Evolutionary conservation across 768 basidiomycete genomes (phyloP), one percentile per base, ranked within the genome.

Genomic region (Mrakia frigida): DNA sequence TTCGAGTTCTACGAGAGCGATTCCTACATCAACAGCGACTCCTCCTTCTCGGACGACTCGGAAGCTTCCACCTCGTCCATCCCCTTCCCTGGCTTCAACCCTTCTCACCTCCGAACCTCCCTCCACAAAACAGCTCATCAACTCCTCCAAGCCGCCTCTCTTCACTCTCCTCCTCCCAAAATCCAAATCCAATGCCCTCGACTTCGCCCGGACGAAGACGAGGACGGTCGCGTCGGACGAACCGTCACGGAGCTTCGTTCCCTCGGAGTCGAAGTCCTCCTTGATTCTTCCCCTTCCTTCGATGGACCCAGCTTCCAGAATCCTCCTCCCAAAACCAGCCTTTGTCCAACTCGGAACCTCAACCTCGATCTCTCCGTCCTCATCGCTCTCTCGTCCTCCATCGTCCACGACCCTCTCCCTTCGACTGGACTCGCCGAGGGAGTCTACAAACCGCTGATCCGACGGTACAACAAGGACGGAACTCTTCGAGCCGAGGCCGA

Each of bases 1-100:
- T 87, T 90, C 43, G 93, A 96, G 81, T 91, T 96, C 78, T 87
- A 89, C 50, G 93, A 94, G 83, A 87, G 92, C 43, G 93, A 94
- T 79, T 91, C 91, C 2, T 93, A 92, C 82, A 80, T 90, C 2
- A 88, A 88, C 78, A 89, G 89, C 25, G 87, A 87, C 10, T 85
- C 70, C 14, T 71, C 65, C 50, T 75, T 59, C 37, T 75, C 74
- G 21, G 59, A 86, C 35, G 85, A 87, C 50, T 85, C 86, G n/a
- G 77, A 81, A 31, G 79, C 80, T 13, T 70, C 73, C 16, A 63
- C 35, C 52, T 59, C 46, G 28, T 33, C 63, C 14, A 16, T 11
- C 43, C 28, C 65, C 52, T 60, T 31, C 7, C 23, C 65, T 23
- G 86, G 85, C 0, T 68, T 52, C 28, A 35, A 71, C 31, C 77